Evolutionary conservation across 2,329 filamentous ascomycete species (phyloP), one percentile per base, ranked within the genome.

Genomic region (Ceratocystis variospora): DNA sequence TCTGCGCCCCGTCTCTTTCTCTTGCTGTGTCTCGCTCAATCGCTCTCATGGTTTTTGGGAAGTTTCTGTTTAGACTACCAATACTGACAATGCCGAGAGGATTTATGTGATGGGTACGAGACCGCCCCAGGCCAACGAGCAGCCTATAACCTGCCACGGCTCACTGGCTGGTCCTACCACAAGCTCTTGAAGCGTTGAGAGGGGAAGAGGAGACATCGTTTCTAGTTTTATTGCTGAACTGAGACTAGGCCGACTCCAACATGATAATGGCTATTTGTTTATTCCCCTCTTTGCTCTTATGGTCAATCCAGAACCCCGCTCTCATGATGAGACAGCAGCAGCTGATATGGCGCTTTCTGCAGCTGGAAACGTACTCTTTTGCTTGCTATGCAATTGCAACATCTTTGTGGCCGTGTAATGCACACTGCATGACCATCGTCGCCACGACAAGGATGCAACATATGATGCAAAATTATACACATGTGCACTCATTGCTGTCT

Each of bases 1-100:
- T 59, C 55, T 59, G 55, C 28, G 55, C 55, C 55, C 28, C 55
- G 12, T 59, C 55, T 59, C 17, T 59, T 28, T 33, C 50, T 55
- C 25, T 25, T 25, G 17, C 50, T 17, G n/a, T 53, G 48, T 41
- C 37, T 41, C 37, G 37, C 10, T 15, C 37, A 15, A 41, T 41
- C 37, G 37, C 37, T 15, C 37, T 41, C 37, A 41, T 41, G 12
- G 10, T 41, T 41, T 41, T 41, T 12, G 37, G 1, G 12, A 41
- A 41, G 37, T 41, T 41, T 41, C 37, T 41, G 37, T 41, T 41
- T 41, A 41, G 37, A 41, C 37, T 41, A 41, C 3, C 37, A 41
- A 41, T 15, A 41, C 37, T 53, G 48, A 53, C 48, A 53, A 53
- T 10, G 48, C 48, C 19, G 19, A 28, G 48, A 53, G 12, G 48